Percentiles rank a stretch among this genome's conserved stretches.
Conservation (phyloP, 106 monocot species). For the Allium cepa region DNA sequence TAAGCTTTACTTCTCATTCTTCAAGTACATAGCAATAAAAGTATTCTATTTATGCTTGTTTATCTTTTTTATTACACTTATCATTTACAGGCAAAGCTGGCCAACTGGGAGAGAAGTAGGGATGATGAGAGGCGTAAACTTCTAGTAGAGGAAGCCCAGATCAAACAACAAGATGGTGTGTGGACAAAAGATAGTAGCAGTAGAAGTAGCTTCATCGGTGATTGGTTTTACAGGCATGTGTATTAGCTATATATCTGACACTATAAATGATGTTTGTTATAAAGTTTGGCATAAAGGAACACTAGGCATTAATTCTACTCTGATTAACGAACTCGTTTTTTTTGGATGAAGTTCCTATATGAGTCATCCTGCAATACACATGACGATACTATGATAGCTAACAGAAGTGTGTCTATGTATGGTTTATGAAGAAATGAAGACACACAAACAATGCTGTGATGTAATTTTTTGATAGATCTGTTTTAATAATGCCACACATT, state of each 20-base stretch:
- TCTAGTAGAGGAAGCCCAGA: conserved; percentile 66
- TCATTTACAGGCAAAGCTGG: conserved; percentile 41
- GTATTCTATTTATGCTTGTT: background rate
- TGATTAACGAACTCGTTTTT: too few relatives aligned
- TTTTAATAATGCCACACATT: too few relatives aligned
- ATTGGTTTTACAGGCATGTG: conserved; percentile 31
- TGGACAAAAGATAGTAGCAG: conserved; percentile 31
- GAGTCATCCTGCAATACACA: too few relatives aligned
- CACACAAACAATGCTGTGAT: too few relatives aligned
- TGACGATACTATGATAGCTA: too few relatives aligned
- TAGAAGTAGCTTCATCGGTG: conserved; percentile 28
- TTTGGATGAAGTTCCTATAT: too few relatives aligned
- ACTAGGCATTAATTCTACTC: too few relatives aligned
- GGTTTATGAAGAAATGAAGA: too few relatives aligned
- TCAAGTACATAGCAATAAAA: background rate
- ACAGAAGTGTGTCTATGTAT: too few relatives aligned
- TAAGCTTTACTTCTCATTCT: background rate
- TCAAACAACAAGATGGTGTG: conserved; percentile 62
- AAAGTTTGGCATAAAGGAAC: too few relatives aligned
- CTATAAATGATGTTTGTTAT: too few relatives aligned
- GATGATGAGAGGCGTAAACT: conserved; percentile 50
- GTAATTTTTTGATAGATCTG: too few relatives aligned
- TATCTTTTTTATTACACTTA: conserved; percentile 6
- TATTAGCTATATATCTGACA: background rate
- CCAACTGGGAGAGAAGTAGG: conserved; percentile 68